Conservation (phyloP, 768 basidiomycete genomes). For the Saitozyma sp. region DNA sequence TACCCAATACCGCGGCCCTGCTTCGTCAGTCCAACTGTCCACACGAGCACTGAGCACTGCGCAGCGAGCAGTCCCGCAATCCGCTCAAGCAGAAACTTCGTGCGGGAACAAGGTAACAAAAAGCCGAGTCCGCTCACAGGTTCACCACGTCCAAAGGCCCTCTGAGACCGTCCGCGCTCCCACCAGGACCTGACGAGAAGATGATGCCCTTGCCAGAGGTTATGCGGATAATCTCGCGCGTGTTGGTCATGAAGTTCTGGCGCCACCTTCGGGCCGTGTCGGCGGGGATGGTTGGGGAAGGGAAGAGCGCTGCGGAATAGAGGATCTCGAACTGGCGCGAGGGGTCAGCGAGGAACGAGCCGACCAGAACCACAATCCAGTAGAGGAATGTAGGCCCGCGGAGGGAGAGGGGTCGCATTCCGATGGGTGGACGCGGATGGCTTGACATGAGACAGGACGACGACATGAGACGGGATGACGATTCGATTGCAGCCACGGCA, state of each 20-base stretch:
- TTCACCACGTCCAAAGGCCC: constrained; percentile 50
- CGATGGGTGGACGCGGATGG: neutral
- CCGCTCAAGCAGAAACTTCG: too few relatives aligned
- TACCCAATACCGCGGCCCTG: constrained; percentile 46
- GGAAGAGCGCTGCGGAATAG: constrained; percentile 44
- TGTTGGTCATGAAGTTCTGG: constrained; percentile 51
- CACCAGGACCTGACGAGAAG: constrained; percentile 41
- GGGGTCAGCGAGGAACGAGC: neutral
- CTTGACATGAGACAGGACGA: neutral
- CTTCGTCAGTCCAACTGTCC: too few relatives aligned
- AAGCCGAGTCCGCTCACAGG: constrained; percentile 16
- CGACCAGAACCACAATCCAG: neutral
- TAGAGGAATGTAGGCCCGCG: neutral
- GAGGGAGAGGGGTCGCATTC: neutral
- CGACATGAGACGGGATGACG: neutral
- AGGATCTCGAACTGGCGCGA: constrained; percentile 47
- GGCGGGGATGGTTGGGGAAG: constrained; percentile 20
- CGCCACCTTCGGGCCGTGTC: constrained; percentile 31
- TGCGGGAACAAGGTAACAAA: too few relatives aligned
- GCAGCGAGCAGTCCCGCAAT: too few relatives aligned
- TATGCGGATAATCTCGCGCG: constrained; percentile 47
- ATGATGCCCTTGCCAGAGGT: constrained; percentile 49
- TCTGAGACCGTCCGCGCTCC: constrained; percentile 28
- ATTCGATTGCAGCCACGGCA: too few relatives aligned
- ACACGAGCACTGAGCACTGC: too few relatives aligned